Percentiles rank a stretch among this genome's conserved stretches.
Conservation (phyloP, 208 protist species). For the Leishmania aethiopica region DNA sequence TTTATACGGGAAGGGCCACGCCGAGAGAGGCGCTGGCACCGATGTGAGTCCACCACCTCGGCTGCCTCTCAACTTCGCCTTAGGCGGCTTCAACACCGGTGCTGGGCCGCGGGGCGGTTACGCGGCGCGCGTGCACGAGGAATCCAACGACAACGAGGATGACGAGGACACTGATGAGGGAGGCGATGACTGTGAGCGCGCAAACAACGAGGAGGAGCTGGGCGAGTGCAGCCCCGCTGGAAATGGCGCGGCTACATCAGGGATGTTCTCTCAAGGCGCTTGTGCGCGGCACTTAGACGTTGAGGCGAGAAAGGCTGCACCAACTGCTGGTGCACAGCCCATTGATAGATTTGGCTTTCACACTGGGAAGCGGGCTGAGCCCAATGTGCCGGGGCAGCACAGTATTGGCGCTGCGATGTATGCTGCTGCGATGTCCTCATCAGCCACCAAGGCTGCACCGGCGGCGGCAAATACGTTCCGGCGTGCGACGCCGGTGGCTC, state of each 20-base stretch:
- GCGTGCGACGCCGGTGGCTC: conserved; percentile 15
- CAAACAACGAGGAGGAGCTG: neutral
- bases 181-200: neutral
- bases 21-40: neutral
- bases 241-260: neutral
- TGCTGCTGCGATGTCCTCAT: neutral
- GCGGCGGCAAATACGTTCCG: conserved; percentile 6
- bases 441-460: neutral
- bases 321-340: neutral
- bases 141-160: neutral
- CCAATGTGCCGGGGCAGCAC: neutral
- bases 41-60: conserved; percentile 19
- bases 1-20: neutral
- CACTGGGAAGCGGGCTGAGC: neutral
- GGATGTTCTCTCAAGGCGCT: neutral
- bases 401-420: neutral
- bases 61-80: conserved; percentile 5
- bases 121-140: conserved; percentile 3
- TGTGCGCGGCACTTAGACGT: conserved; percentile 5
- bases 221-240: neutral
- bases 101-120: neutral
- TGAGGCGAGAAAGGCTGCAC: neutral
- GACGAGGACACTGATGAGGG: neutral
- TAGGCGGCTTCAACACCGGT: neutral
- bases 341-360: no score